A percentile compares a stretch with the other conserved stretches of the same genome.
Evolutionary conservation across 768 basidiomycete species (phyloP).

Genomic region (Mycena olivaceomarginata): DNA sequence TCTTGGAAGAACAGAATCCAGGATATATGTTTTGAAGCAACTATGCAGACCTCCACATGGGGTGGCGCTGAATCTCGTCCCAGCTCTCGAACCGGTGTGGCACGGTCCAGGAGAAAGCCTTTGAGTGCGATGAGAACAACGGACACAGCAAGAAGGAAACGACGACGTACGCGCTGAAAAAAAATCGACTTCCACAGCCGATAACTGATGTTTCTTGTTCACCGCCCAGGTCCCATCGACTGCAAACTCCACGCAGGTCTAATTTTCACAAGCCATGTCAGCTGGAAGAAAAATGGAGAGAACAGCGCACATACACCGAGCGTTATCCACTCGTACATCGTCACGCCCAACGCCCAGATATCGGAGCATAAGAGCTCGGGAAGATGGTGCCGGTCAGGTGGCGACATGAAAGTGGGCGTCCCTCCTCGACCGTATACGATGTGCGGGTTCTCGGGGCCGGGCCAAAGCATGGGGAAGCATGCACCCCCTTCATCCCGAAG

Average conservation of each 20-base stretch:
- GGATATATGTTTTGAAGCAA: too few relatives aligned
- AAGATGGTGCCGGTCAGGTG: neutral
- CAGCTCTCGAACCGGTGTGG: too few relatives aligned
- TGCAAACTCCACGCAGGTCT: neutral
- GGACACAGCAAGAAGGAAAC: too few relatives aligned
- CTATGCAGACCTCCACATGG: too few relatives aligned
- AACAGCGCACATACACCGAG: neutral
- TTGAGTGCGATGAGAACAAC: too few relatives aligned
- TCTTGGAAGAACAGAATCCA: too few relatives aligned
- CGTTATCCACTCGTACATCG: neutral
- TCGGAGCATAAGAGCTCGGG: neutral
- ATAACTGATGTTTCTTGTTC: neutral
- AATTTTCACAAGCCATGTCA: neutral
- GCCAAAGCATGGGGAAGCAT: conserved; percentile 2
- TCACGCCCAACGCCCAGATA: neutral
- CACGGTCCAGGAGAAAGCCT: too few relatives aligned
- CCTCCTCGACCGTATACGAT: too few relatives aligned
- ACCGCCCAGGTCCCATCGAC: neutral
- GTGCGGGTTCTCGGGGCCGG: neutral
- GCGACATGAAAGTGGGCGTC: conserved; percentile 4
- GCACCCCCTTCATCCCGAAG: neutral
- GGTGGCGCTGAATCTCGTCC: too few relatives aligned
- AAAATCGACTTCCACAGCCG: neutral
- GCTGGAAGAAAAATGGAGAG: neutral
- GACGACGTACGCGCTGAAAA: neutral